Evolutionary conservation across 2,329 filamentous ascomycete species (phyloP).

Genomic region (Fusarium heterosporum): DNA sequence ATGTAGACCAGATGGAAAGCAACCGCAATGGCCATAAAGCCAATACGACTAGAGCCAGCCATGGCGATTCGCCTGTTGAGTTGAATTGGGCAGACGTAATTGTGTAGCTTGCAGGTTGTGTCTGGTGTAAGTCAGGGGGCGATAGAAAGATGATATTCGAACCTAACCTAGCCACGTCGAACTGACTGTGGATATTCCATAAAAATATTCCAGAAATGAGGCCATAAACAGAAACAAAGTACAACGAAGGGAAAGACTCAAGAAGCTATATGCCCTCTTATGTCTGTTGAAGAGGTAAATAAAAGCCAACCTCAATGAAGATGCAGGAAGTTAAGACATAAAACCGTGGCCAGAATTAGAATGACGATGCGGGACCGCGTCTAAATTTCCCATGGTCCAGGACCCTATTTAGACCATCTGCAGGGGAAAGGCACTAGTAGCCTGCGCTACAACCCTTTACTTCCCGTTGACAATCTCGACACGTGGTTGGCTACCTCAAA

Average conservation of each 20-base stretch:
- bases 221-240: neutral
- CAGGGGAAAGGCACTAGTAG: slow-evolving; percentile 25
- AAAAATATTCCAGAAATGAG: neutral
- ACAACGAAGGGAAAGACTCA: neutral
- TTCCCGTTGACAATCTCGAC: neutral
- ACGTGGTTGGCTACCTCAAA: slow-evolving; percentile 26
- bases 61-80: slow-evolving; percentile 52
- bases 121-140: slow-evolving; percentile 41
- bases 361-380: slow-evolving; percentile 34
- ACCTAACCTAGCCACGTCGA: neutral
- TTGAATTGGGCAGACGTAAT: neutral
- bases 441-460: slow-evolving; percentile 23
- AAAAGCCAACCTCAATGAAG: slow-evolving; percentile 14
- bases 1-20: slow-evolving; percentile 95
- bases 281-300: slow-evolving; percentile 8
- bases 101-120: neutral
- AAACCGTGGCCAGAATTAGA: slow-evolving; percentile 42
- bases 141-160: slow-evolving; percentile 14
- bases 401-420: slow-evolving; percentile 5
- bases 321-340: slow-evolving; percentile 27
- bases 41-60: slow-evolving; percentile 73
- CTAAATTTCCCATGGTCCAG: slow-evolving; percentile 20
- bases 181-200: slow-evolving; percentile 23
- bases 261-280: slow-evolving; percentile 2
- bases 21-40: slow-evolving; percentile 88